Conservation (phyloP, 768 basidiomycete species). For the Arthromyces matolae region DNA sequence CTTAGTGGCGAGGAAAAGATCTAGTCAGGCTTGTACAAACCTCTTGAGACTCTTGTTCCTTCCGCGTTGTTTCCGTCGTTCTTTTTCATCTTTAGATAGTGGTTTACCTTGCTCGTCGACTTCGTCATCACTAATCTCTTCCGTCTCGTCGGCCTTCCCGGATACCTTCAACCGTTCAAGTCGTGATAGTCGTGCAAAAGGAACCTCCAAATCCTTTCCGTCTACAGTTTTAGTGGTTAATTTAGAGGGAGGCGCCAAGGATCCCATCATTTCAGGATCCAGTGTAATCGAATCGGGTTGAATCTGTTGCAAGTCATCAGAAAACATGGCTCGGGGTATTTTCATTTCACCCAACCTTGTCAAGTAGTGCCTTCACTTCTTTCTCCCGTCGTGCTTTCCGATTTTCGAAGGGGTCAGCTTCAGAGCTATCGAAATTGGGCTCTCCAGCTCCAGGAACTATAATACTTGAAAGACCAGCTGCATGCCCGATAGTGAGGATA, state of each 20-base stretch:
- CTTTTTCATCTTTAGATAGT: constrained; percentile 58
- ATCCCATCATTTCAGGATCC: constrained; percentile 73
- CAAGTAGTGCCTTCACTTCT: constrained; percentile 86
- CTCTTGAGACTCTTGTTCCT: constrained; percentile 84
- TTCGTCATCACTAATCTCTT: constrained; percentile 42
- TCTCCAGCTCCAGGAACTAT: constrained; percentile 92
- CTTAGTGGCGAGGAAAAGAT: background rate
- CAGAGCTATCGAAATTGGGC: constrained; percentile 89
- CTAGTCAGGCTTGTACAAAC: constrained; percentile 32
- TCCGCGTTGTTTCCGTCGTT: constrained; percentile 83
- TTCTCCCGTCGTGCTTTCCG: constrained; percentile 78
- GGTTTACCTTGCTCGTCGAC: constrained; percentile 29
- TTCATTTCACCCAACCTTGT: constrained; percentile 59
- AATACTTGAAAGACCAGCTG: constrained; percentile 75
- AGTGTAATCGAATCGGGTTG: constrained; percentile 90
- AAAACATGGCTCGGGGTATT: background rate
- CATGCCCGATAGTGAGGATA: constrained; percentile 75
- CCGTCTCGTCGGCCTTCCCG: constrained; percentile 72
- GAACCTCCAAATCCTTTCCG: constrained; percentile 39
- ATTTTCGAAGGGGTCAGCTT: constrained; percentile 94
- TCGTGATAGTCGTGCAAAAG: constrained; percentile 75
- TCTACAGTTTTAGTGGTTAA: constrained; percentile 46
- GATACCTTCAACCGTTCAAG: constrained; percentile 69
- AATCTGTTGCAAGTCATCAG: too few species aligned
- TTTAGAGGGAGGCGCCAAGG: constrained; percentile 58